These are phyloP conservation scores for Oemleria cerasiformis DNA, from an alignment of 306 rosid genomes.

Conservation along the genomic window DNA sequence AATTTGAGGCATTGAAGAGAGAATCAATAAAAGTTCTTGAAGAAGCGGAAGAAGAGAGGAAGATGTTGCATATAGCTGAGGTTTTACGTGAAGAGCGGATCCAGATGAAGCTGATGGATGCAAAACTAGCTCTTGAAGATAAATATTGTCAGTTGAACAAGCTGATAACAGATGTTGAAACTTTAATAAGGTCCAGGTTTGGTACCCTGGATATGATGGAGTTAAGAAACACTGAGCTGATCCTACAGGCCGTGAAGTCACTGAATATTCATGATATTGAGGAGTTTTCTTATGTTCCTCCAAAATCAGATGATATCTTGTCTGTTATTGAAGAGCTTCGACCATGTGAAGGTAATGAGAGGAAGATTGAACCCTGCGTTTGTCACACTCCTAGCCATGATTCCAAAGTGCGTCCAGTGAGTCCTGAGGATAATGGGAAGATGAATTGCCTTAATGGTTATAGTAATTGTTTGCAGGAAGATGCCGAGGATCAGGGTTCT, in stretches of 20 bases:
- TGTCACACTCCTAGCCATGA: slow-evolving; percentile 8
- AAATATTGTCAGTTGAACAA: slow-evolving; percentile 47
- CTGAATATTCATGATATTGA: slow-evolving; percentile 29
- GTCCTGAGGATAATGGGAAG: slow-evolving; percentile 17
- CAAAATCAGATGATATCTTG: slow-evolving; percentile 26
- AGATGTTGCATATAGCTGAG: slow-evolving; percentile 55
- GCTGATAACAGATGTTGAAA: slow-evolving; percentile 36
- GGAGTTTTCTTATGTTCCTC: slow-evolving; percentile 32
- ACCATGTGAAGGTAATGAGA: slow-evolving; percentile 18
- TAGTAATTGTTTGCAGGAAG: slow-evolving; percentile 4
- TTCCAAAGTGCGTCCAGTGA: slow-evolving; percentile 15
- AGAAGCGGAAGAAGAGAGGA: slow-evolving; percentile 65
- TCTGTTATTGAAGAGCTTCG: slow-evolving; percentile 31
- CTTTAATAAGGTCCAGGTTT: slow-evolving; percentile 40
- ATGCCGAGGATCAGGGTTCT: slow-evolving; percentile 17
- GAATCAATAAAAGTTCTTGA: slow-evolving; percentile 31
- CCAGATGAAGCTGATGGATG: slow-evolving; percentile 71
- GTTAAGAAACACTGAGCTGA: slow-evolving; percentile 39
- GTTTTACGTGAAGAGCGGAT: slow-evolving; percentile 68
- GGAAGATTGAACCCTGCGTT: slow-evolving; percentile 22
- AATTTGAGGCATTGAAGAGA: slow-evolving; percentile 32
- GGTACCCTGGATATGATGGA: slow-evolving; percentile 31
- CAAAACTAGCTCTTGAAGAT: slow-evolving; percentile 52
- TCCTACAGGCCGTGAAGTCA: slow-evolving; percentile 34
- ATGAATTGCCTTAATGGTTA: slow-evolving; percentile 12